Evolutionary conservation across 2,329 filamentous ascomycete species (phyloP).

Genomic region (Capronia americana): DNA sequence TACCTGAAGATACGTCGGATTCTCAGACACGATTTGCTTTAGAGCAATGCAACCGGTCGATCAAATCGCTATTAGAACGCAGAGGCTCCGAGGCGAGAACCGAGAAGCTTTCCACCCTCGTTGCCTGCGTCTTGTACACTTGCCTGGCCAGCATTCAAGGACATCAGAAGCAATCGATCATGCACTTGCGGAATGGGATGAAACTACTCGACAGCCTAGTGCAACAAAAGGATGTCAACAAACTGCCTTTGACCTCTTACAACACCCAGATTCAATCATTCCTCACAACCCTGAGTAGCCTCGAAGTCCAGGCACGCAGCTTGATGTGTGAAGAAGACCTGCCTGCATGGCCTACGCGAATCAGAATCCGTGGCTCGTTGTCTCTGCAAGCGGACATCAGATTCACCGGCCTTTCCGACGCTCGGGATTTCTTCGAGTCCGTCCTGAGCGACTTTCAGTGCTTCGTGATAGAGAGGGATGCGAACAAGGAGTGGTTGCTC

Average conservation of each 20-base stretch:
- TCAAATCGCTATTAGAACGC: constrained; percentile 13
- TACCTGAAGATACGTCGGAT: constrained; percentile 20
- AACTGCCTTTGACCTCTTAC: constrained; percentile 3
- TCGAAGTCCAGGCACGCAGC: constrained; percentile 20
- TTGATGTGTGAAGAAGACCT: constrained; percentile 20
- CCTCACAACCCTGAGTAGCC: constrained; percentile 12
- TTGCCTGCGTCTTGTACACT: constrained; percentile 23
- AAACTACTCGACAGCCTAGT: constrained; percentile 13
- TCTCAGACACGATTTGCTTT: constrained; percentile 18
- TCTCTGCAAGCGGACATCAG: not conserved
- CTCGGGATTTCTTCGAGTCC: constrained; percentile 16
- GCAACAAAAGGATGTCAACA: constrained; percentile 1
- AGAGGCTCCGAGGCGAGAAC: constrained; percentile 5
- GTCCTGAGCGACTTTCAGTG: constrained; percentile 21
- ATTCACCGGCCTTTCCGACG: constrained; percentile 10
- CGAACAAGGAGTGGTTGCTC: constrained; percentile 10
- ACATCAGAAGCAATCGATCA: constrained; percentile 21
- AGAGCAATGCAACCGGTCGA: constrained; percentile 23
- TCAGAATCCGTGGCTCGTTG: not conserved
- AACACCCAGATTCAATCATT: constrained; percentile 18
- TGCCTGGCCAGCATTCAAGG: constrained; percentile 21
- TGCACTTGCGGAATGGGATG: constrained; percentile 21
- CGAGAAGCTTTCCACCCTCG: constrained; percentile 13
- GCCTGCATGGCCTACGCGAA: constrained; percentile 7
- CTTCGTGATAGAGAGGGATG: constrained; percentile 8